Conservation (phyloP, 306 rosid genomes). For the Purshia tridentata region DNA sequence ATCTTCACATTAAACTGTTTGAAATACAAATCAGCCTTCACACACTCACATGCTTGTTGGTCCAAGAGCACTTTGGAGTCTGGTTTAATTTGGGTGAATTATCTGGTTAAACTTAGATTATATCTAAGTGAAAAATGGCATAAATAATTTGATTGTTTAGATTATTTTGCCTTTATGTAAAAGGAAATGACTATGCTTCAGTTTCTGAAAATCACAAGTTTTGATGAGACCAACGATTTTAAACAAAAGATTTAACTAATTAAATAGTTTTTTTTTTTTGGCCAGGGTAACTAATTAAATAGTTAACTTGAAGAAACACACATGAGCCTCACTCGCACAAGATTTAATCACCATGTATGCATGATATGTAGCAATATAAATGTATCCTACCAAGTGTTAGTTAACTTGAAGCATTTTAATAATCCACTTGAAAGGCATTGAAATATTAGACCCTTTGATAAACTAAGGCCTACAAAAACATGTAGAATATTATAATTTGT, state of each 20-base stretch:
- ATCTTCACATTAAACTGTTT: conserved; percentile 30
- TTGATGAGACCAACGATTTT: conserved; percentile 45
- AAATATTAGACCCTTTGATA: no score
- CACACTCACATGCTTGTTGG: conserved; percentile 40
- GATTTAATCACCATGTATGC: neutral
- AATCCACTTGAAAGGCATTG: no score
- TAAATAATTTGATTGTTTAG: conserved; percentile 26
- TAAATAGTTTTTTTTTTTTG: no score
- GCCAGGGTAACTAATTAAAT: conserved; percentile 34
- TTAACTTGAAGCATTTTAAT: no score
- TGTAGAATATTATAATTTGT: no score
- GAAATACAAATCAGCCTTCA: conserved; percentile 35
- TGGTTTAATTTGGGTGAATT: conserved; percentile 70
- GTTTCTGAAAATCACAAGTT: conserved; percentile 45
- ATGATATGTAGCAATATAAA: neutral
- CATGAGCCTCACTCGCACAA: conserved; percentile 1
- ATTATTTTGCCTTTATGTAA: conserved; percentile 37
- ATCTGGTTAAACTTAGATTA: conserved; percentile 62
- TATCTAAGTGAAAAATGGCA: conserved; percentile 31
- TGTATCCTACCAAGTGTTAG: no score
- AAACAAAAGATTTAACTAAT: conserved; percentile 35
- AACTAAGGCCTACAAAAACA: no score
- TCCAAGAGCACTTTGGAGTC: conserved; percentile 35
- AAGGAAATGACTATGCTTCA: conserved; percentile 30
- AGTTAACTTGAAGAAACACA: conserved; percentile 20